These are phyloP conservation scores for Suillus subalutaceus DNA, from an alignment of 768 basidiomycete genomes.

Conservation along the genomic window DNA sequence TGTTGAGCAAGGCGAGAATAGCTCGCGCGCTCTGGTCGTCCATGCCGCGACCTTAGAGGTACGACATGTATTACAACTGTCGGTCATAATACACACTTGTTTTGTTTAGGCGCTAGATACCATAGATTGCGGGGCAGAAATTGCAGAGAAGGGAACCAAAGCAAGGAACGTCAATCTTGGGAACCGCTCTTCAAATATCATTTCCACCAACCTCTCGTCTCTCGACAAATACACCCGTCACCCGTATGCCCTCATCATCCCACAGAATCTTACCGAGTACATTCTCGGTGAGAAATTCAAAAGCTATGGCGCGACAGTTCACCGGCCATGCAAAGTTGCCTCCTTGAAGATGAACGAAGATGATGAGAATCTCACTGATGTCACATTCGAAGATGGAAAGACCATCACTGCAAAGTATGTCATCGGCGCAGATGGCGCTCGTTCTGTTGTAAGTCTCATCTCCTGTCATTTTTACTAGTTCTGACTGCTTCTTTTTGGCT, in stretches of 20 bases:
- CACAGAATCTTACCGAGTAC: constrained; percentile 49
- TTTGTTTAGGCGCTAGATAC: constrained; percentile 44
- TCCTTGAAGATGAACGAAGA: constrained; percentile 36
- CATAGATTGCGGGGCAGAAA: constrained; percentile 42
- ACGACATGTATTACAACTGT: constrained; percentile 8
- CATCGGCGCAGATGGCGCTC: constrained; percentile 54
- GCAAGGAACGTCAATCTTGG: constrained; percentile 27
- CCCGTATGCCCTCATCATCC: constrained; percentile 44
- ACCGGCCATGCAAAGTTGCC: constrained; percentile 42
- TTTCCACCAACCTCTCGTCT: constrained; percentile 33
- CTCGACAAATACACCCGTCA: constrained; percentile 45
- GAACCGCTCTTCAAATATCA: constrained; percentile 33
- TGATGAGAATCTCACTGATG: constrained; percentile 37
- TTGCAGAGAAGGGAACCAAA: constrained; percentile 43
- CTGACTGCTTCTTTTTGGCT: neutral
- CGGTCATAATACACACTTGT: constrained; percentile 32
- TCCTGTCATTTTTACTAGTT: neutral
- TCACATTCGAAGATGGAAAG: constrained; percentile 50
- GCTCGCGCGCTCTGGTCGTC: constrained; percentile 48
- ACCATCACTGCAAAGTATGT: constrained; percentile 48
- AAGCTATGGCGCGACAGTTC: constrained; percentile 34
- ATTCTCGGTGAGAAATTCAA: constrained; percentile 39
- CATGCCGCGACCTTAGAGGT: constrained; percentile 60
- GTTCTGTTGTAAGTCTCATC: constrained; percentile 41
- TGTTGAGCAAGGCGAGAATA: constrained; percentile 30